Conservation (phyloP, 495 filamentous ascomycete species). For the Penicillium cosmopolitanum region DNA sequence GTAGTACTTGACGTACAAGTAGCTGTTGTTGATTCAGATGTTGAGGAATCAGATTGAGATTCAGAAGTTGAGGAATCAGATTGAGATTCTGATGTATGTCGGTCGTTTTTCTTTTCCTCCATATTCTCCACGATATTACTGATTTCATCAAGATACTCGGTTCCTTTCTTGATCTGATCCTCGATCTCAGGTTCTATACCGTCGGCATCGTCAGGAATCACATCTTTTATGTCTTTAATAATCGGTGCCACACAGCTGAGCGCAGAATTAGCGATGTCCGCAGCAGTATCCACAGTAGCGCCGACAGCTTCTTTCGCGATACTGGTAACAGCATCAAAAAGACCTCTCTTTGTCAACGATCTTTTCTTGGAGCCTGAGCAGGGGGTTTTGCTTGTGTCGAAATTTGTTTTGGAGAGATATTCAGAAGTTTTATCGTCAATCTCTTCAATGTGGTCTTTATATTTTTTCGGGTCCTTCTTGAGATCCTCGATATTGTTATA, state of each 20-base stretch:
- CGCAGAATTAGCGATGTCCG: neutral
- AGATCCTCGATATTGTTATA: conserved; percentile 3
- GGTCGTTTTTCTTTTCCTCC: neutral
- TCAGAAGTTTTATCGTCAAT: neutral
- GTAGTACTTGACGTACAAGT: conserved; percentile 7
- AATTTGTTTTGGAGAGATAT: conserved; percentile 3
- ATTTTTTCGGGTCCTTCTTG: neutral
- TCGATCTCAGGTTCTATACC: neutral
- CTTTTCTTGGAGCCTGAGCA: neutral
- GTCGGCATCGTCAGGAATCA: neutral
- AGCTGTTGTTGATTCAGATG: neutral
- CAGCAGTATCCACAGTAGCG: neutral
- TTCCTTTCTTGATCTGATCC: neutral
- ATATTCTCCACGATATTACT: neutral
- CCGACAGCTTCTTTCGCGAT: neutral
- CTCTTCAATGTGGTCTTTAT: conserved; percentile 3
- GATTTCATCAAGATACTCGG: conserved; percentile 9
- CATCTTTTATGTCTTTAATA: neutral
- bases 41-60: too few species aligned
- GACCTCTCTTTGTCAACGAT: neutral
- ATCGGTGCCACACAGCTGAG: conserved; percentile 5
- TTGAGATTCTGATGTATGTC: neutral
- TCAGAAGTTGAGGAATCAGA: neutral
- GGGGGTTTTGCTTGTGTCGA: conserved; percentile 3
- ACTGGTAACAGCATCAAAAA: neutral